These are phyloP conservation scores for Corymbia citriodora DNA, from an alignment of 441 rosid genomes.

Conservation along the genomic window DNA sequence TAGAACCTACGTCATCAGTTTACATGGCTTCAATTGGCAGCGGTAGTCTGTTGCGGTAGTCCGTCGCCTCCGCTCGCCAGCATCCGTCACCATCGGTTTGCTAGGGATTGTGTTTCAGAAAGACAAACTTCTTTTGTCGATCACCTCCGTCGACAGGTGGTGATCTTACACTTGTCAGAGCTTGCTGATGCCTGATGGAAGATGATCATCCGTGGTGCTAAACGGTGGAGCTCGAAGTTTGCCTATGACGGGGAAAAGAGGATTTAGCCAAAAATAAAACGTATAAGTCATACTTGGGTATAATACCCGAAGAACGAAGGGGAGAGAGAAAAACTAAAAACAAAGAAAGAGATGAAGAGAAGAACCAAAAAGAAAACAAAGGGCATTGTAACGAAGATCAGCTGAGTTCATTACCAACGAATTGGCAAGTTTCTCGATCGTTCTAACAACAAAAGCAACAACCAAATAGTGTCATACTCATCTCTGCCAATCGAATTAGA, in stretches of 20 bases:
- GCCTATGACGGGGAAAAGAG: not conserved
- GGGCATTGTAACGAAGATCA: fast-evolving
- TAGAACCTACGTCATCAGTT: not conserved
- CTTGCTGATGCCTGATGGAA: not conserved
- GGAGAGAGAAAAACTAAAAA: no score
- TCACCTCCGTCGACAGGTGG: no score
- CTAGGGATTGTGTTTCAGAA: no score
- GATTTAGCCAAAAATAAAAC: no score
- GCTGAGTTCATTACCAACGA: no score
- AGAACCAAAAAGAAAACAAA: not conserved
- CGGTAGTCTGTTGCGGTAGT: no score
- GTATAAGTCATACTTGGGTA: no score
- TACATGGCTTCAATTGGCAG: not conserved
- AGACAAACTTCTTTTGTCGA: no score
- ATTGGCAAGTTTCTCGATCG: not conserved
- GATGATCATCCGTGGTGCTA: not conserved
- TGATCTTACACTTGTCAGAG: not conserved
- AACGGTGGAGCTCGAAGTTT: not conserved
- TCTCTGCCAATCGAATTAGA: not conserved
- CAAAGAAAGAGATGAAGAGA: not conserved
- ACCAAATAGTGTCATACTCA: not conserved
- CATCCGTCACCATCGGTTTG: not conserved
- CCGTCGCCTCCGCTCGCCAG: not conserved
- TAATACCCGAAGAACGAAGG: not conserved
- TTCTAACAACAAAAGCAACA: not conserved